Conservation (phyloP, 257 asterid genomes). For the Knoxia roxburghii region DNA sequence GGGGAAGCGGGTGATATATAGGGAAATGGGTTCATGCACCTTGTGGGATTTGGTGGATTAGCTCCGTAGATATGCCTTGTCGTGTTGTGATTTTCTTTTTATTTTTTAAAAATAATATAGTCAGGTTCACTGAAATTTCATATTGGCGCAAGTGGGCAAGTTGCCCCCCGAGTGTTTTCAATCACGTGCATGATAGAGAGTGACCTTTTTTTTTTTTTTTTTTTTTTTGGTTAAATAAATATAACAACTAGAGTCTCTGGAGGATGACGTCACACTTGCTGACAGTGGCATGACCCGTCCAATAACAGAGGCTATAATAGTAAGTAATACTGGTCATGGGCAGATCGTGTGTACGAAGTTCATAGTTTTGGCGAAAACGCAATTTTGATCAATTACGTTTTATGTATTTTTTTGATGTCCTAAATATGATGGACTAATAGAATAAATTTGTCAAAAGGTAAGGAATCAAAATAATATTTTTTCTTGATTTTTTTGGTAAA, state of each 20-base stretch:
- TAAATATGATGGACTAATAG: no score
- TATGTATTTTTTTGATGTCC: no score
- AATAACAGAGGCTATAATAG: no score
- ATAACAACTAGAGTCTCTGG: neutral
- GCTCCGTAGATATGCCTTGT: conserved; percentile 1
- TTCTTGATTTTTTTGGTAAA: no score
- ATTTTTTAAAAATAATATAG: neutral
- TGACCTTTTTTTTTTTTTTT: neutral
- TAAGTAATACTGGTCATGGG: no score
- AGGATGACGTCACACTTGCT: conserved; percentile 11
- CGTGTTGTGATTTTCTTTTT: neutral
- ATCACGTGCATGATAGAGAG: conserved; percentile 38
- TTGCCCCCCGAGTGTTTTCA: conserved; percentile 21
- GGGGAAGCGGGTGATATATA: neutral
- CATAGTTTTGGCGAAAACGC: no score
- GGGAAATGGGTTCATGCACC: conserved; percentile 19
- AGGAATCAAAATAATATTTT: no score
- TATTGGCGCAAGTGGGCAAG: conserved; percentile 48
- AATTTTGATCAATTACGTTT: no score
- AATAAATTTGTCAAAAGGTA: no score
- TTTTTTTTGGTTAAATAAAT: neutral
- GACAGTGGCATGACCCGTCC: neutral
- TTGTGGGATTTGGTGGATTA: conserved; percentile 7
- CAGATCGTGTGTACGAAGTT: no score
- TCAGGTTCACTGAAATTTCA: conserved; percentile 39